Percentiles rank a stretch among this genome's conserved stretches.
Evolutionary conservation across 352 stramenopile species (phyloP).

Genomic region (Globisporangium megalacanthum): DNA sequence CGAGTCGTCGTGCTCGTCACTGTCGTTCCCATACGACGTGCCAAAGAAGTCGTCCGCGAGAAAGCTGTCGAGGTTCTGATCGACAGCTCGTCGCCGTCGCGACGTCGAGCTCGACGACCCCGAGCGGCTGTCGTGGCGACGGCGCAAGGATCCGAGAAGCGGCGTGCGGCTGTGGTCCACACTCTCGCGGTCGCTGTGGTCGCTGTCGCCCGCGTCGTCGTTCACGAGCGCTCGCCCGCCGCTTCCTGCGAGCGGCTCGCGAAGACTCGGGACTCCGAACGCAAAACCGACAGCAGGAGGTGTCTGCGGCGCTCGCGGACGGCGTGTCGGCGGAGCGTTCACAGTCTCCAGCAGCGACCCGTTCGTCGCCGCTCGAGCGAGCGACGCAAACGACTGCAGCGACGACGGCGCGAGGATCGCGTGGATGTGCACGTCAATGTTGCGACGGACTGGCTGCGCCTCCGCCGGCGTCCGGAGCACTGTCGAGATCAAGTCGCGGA

Average conservation of each 20-base stretch:
- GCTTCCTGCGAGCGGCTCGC: conserved; percentile 17
- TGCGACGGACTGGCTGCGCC: conserved; percentile 33
- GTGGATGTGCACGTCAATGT: conserved; percentile 86
- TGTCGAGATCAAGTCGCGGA: conserved; percentile 62
- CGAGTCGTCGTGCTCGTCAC: conserved; percentile 19
- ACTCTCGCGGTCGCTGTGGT: conserved; percentile 22
- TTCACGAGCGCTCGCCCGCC: conserved; percentile 22
- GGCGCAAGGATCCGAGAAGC: conserved; percentile 40
- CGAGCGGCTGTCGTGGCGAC: conserved; percentile 16
- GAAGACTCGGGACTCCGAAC: conserved; percentile 29
- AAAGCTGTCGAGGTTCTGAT: conserved; percentile 39
- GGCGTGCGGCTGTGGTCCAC: conserved; percentile 54
- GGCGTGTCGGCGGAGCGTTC: conserved; percentile 4
- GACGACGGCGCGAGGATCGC: conserved; percentile 77
- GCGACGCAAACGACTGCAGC: conserved; percentile 51
- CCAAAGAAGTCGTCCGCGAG: conserved; percentile 67
- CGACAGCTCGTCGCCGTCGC: conserved; percentile 24
- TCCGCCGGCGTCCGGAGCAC: conserved; percentile 25
- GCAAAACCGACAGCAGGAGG: conserved; percentile 19
- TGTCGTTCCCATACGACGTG: conserved; percentile 32
- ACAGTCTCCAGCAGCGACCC: conserved; percentile 1
- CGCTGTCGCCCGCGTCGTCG: conserved; percentile 23
- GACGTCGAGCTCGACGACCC: conserved; percentile 14
- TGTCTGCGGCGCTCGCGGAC: conserved; percentile 16
- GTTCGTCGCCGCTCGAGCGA: conserved; percentile 20